phyloP scores from a whole-genome alignment of 805 yeast species.

The Saccharomycopsis fermentans region DNA sequence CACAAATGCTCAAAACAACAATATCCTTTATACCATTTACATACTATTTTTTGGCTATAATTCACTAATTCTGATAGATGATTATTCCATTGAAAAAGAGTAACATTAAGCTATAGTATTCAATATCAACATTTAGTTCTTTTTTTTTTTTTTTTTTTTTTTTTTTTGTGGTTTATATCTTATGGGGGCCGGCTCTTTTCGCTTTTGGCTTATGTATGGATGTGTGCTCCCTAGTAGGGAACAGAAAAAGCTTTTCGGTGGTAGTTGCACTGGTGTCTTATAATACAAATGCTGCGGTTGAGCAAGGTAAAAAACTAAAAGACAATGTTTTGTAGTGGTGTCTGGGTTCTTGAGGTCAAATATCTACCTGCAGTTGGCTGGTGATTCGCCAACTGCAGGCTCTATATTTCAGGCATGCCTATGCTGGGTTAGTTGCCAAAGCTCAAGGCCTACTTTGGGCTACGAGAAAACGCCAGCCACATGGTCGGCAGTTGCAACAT shows the following conservation, averaged over 20 bases:
- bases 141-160: neutral
- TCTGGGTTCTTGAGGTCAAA: too few relatives aligned
- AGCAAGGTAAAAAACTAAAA: too few relatives aligned
- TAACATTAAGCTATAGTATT: neutral
- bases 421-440: too few relatives aligned
- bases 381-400: too few relatives aligned
- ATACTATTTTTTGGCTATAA: conserved; percentile 1
- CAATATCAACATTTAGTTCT: neutral
- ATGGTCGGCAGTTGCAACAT: too few relatives aligned
- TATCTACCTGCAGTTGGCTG: too few relatives aligned
- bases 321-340: neutral
- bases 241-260: neutral
- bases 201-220: neutral
- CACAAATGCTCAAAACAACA: neutral
- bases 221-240: neutral
- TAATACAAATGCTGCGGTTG: neutral
- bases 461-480: too few relatives aligned
- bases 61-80: neutral
- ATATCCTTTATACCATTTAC: neutral
- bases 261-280: neutral
- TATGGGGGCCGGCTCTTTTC: neutral
- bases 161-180: neutral
- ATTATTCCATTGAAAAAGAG: neutral
- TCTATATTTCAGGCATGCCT: too few relatives aligned
- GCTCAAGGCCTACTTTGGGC: too few relatives aligned